Conservation (phyloP, 208 protist genomes). For the Trypanosoma vivax region DNA sequence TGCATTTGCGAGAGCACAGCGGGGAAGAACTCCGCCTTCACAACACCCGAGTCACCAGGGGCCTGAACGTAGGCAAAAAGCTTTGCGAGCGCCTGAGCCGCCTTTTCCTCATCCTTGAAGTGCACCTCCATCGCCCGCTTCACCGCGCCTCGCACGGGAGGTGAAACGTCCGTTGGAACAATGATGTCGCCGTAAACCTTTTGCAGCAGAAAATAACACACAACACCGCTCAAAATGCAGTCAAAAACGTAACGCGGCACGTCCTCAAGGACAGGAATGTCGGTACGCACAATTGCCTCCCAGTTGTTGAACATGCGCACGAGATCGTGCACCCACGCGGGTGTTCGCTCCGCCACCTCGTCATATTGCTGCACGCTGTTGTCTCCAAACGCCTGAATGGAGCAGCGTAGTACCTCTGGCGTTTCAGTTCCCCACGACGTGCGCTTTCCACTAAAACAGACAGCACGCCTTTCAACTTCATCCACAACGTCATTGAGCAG, state of each 20-base stretch:
- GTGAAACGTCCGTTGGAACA: slow-evolving; percentile 37
- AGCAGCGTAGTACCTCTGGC: slow-evolving; percentile 35
- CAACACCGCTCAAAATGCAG: slow-evolving; percentile 64
- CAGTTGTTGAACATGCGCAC: slow-evolving; percentile 83
- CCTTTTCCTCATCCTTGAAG: slow-evolving; percentile 72
- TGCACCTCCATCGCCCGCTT: slow-evolving; percentile 46
- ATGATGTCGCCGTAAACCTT: slow-evolving; percentile 64
- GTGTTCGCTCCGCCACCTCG: slow-evolving; percentile 28
- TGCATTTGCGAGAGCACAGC: slow-evolving; percentile 83
- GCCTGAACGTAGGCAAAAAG: slow-evolving; percentile 70
- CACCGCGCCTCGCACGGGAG: slow-evolving; percentile 31
- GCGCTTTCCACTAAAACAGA: slow-evolving; percentile 34
- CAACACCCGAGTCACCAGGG: slow-evolving; percentile 21
- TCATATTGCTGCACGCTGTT: slow-evolving; percentile 12
- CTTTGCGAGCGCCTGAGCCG: slow-evolving; percentile 43
- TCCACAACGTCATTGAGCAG: slow-evolving; percentile 64
- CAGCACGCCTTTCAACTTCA: slow-evolving; percentile 43
- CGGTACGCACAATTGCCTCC: slow-evolving; percentile 77
- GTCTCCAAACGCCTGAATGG: slow-evolving; percentile 54
- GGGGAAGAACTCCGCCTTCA: slow-evolving; percentile 66
- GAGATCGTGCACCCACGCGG: slow-evolving; percentile 79
- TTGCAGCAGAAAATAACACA: slow-evolving; percentile 47
- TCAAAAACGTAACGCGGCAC: slow-evolving; percentile 83
- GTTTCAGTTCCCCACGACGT: slow-evolving; percentile 50
- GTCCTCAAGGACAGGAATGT: slow-evolving; percentile 63